Evolutionary conservation across 179 eudicot genomes (phyloP).

Genomic region (Drosera spatulata): DNA sequence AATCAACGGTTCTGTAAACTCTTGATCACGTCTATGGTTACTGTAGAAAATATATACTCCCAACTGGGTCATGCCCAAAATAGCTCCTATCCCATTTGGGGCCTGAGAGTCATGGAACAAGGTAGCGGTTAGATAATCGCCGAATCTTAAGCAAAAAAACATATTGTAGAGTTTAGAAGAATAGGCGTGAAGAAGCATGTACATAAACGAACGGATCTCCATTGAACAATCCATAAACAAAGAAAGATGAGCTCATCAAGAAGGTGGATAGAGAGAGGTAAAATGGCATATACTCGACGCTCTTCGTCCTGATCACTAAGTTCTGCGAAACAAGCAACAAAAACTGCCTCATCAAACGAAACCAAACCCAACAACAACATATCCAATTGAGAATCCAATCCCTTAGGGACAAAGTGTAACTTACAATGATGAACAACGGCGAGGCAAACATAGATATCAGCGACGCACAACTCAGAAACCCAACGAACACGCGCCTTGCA

Average conservation of each 20-base stretch:
- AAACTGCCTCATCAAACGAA: slow-evolving; percentile 60
- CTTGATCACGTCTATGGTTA: background rate
- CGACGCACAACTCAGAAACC: slow-evolving; percentile 47
- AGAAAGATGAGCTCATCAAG: slow-evolving; percentile 71
- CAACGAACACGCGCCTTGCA: slow-evolving; percentile 46
- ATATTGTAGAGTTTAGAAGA: no score
- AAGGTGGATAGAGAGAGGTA: no score
- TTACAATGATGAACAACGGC: slow-evolving; percentile 38
- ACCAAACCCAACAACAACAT: background rate
- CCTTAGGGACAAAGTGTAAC: slow-evolving; percentile 7
- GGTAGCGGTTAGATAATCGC: background rate
- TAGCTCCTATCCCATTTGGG: slow-evolving; percentile 73
- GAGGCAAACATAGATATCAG: slow-evolving; percentile 25
- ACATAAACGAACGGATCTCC: slow-evolving; percentile 52
- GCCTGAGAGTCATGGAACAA: slow-evolving; percentile 25
- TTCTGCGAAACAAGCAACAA: slow-evolving; percentile 52
- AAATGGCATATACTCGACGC: no score
- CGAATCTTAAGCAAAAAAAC: background rate
- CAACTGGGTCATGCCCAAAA: slow-evolving; percentile 50
- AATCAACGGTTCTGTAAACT: no score
- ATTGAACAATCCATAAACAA: slow-evolving; percentile 46
- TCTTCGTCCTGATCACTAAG: no score
- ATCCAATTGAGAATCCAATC: background rate
- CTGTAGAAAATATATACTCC: slow-evolving; percentile 39
- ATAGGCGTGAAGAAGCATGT: slow-evolving; percentile 2